Conservation (phyloP, 257 asterid genomes). For the Datura wrightii region DNA sequence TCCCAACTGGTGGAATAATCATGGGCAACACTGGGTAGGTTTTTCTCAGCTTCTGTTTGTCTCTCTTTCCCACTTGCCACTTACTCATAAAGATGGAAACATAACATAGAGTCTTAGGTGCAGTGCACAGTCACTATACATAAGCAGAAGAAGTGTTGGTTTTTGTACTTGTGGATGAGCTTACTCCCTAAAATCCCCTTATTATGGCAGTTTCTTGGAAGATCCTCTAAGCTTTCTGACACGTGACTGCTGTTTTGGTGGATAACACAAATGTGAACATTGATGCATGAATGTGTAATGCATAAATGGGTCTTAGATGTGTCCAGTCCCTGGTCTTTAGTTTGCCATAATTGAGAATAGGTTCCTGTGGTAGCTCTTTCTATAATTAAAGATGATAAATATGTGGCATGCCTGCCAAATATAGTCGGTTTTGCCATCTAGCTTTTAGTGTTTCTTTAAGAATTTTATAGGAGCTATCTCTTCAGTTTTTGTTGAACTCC, state of each 20-base stretch:
- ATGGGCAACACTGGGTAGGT: slow-evolving; percentile 96
- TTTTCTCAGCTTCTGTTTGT: slow-evolving; percentile 17
- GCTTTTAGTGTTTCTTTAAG: not conserved
- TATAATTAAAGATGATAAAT: not conserved
- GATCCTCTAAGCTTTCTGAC: not conserved
- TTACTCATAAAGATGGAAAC: slow-evolving; percentile 4
- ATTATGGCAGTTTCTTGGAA: not conserved
- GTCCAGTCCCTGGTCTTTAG: not conserved
- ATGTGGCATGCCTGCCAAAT: not conserved
- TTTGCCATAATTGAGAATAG: not conserved
- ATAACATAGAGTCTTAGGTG: not conserved
- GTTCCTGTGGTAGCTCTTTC: not conserved
- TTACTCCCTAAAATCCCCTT: not conserved
- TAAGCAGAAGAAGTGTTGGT: not conserved
- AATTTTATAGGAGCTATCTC: no score
- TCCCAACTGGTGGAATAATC: slow-evolving; percentile 96
- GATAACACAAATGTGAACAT: not conserved
- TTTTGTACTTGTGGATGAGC: slow-evolving; percentile 1
- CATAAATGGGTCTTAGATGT: not conserved
- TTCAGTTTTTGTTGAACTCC: no score
- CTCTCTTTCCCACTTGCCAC: slow-evolving; percentile 26
- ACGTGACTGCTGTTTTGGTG: not conserved
- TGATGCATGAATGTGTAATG: slow-evolving; percentile 16
- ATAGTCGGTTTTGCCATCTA: not conserved
- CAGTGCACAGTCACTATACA: not conserved